These are phyloP conservation scores for Pachysandra terminalis DNA, from an alignment of 164 flowering plant species.

Conservation along the genomic window DNA sequence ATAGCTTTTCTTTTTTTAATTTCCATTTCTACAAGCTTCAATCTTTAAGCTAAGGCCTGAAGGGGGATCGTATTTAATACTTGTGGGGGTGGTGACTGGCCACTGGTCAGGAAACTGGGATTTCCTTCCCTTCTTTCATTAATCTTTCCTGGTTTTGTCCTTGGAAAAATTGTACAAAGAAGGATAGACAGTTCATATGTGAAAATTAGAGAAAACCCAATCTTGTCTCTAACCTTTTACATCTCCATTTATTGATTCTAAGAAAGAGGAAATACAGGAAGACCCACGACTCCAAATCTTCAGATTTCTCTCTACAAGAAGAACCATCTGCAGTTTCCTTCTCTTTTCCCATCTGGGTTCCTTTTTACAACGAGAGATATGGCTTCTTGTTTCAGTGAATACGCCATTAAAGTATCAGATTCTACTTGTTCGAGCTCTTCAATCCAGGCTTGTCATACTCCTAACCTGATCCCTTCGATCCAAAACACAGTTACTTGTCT, in stretches of 20 bases:
- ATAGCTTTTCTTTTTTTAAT: slow-evolving; percentile 9
- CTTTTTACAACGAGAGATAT: slow-evolving; percentile 56
- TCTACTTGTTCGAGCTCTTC: slow-evolving; percentile 60
- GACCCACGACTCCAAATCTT: slow-evolving; percentile 4
- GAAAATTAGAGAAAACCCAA: slow-evolving; percentile 4
- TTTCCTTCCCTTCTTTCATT: slow-evolving; percentile 18
- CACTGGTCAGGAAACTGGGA: slow-evolving; percentile 19
- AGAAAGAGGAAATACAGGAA: background rate
- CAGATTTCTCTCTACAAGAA: slow-evolving; percentile 5
- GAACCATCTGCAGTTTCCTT: background rate
- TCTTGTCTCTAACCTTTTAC: background rate
- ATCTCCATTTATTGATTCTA: background rate
- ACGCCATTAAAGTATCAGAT: slow-evolving; percentile 62
- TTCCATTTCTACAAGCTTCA: slow-evolving; percentile 13
- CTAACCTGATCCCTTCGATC: slow-evolving; percentile 42
- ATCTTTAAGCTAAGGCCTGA: background rate
- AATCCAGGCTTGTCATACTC: slow-evolving; percentile 33
- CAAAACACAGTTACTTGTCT: slow-evolving; percentile 56
- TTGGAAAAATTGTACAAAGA: background rate
- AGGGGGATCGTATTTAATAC: slow-evolving; percentile 15
- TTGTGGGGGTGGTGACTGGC: no score
- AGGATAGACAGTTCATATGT: slow-evolving; percentile 13
- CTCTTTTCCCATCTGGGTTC: slow-evolving; percentile 9
- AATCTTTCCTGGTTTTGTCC: slow-evolving; percentile 10
- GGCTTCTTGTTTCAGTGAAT: slow-evolving; percentile 70